Conservation (phyloP, 2,329 filamentous ascomycete genomes). For the Parafenestella ontariensis region DNA sequence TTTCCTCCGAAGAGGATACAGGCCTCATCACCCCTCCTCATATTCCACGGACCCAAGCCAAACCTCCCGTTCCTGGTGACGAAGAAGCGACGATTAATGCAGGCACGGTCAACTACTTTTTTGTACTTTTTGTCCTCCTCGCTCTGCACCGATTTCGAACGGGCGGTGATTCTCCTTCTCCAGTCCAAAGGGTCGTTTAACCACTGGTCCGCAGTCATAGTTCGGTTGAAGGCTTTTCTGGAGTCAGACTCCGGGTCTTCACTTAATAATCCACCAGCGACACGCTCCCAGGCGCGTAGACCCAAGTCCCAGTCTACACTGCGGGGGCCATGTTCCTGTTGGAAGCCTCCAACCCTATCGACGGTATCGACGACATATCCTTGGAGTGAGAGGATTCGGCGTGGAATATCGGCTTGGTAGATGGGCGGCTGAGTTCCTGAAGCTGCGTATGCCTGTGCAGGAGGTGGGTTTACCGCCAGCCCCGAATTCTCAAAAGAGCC, state of each 20-base stretch:
- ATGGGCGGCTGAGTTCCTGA: background rate
- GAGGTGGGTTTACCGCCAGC: background rate
- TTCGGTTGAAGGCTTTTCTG: conserved; percentile 2
- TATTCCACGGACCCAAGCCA: conserved; percentile 8
- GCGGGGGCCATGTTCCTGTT: background rate
- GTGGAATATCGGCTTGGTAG: background rate
- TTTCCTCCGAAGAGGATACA: conserved; percentile 12
- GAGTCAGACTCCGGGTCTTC: background rate
- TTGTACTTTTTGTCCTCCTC: background rate
- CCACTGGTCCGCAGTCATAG: conserved; percentile 8
- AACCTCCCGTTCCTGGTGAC: no score
- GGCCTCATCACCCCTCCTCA: conserved; percentile 4
- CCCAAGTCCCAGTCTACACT: background rate
- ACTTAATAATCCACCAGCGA: background rate
- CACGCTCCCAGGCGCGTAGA: background rate
- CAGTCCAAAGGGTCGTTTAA: conserved; percentile 1
- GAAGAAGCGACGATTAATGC: conserved; percentile 9
- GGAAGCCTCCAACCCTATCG: background rate
- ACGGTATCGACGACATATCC: background rate
- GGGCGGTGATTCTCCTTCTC: background rate
- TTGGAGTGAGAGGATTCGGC: background rate
- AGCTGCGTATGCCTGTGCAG: background rate
- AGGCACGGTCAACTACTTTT: background rate
- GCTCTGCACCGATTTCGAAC: background rate
- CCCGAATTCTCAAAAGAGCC: background rate